phyloP scores from a whole-genome alignment of 306 rosid species.

The Abrus pulchellus region DNA sequence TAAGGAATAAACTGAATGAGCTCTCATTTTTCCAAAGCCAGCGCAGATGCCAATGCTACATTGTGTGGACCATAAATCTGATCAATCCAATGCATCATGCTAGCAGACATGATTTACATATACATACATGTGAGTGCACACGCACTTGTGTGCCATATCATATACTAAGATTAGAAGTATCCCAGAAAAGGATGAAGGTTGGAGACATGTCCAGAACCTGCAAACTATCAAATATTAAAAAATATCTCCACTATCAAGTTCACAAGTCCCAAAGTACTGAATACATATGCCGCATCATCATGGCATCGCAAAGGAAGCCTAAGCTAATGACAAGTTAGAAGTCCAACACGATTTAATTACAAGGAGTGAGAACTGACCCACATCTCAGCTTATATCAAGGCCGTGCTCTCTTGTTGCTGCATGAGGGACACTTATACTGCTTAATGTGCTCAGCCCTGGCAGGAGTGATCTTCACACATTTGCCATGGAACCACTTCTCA shows the following conservation, averaged over 20 bases:
- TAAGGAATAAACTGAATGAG: not conserved
- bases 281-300: slow-evolving; percentile 49
- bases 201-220: slow-evolving; percentile 44
- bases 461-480: slow-evolving; percentile 55
- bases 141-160: slow-evolving; percentile 12
- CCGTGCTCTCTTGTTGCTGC: slow-evolving; percentile 54
- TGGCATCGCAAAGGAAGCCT: slow-evolving; percentile 44
- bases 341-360: slow-evolving; percentile 52
- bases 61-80: slow-evolving; percentile 38
- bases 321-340: slow-evolving; percentile 57
- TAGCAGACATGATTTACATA: not conserved
- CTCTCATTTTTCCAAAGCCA: slow-evolving; percentile 1
- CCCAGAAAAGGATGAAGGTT: not conserved
- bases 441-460: slow-evolving; percentile 54
- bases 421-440: slow-evolving; percentile 55
- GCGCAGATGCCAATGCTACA: not conserved
- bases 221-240: slow-evolving; percentile 47
- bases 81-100: slow-evolving; percentile 37
- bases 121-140: not conserved
- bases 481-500: slow-evolving; percentile 60
- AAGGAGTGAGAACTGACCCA: slow-evolving; percentile 46
- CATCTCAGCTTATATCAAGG: slow-evolving; percentile 53
- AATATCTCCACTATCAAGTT: slow-evolving; percentile 45
- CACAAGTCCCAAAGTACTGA: slow-evolving; percentile 44
- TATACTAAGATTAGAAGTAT: not conserved